These are phyloP conservation scores for Coffea canephora DNA, from an alignment of 257 asterid species.

Conservation along the genomic window DNA sequence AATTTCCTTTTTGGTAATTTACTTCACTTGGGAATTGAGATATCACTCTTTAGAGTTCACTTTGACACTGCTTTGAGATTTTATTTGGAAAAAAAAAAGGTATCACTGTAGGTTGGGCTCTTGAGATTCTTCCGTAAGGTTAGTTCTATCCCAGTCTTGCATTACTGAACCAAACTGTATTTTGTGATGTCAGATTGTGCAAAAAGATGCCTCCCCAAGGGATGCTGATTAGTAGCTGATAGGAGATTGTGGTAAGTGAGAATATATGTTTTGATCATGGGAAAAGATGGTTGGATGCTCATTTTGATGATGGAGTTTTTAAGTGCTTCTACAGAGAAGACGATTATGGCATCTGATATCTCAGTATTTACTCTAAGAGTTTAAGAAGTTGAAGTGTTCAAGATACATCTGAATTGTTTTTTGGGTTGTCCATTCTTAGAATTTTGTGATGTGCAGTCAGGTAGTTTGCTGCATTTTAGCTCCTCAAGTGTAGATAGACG, in stretches of 20 bases:
- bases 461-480: background rate
- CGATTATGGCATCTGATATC: too few species aligned
- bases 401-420: background rate
- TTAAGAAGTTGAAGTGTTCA: background rate
- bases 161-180: background rate
- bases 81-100: too few species aligned
- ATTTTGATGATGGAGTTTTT: too few species aligned
- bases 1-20: background rate
- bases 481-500: background rate
- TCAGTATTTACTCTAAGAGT: too few species aligned
- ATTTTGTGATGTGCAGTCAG: background rate
- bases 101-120: background rate
- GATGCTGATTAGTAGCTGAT: constrained; percentile 38
- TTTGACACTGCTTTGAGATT: background rate
- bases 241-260: too few species aligned
- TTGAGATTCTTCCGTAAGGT: background rate
- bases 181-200: constrained; percentile 64
- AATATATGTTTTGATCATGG: too few species aligned
- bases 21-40: background rate
- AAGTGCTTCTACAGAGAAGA: too few species aligned
- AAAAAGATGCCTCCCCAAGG: constrained; percentile 40
- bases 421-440: background rate
- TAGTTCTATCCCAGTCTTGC: background rate
- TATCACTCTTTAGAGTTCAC: background rate
- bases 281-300: too few species aligned